Evolutionary conservation across 768 basidiomycete species (phyloP), one percentile per base, ranked within the genome.

Genomic region (Chiua virens): DNA sequence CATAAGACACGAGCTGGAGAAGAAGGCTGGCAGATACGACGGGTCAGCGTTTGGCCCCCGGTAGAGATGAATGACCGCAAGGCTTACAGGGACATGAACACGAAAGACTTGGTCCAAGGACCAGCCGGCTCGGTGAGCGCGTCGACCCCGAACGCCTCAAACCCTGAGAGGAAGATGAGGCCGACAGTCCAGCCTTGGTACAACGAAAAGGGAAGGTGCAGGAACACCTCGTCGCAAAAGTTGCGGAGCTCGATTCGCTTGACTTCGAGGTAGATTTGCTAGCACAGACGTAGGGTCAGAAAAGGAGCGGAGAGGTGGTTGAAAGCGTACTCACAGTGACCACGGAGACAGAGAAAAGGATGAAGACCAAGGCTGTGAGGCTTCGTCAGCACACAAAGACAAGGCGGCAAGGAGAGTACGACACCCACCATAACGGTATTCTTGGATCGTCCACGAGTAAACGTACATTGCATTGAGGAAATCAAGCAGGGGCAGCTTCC

Each of bases 131-230:
- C 71, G 38, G 68, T 74, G 53, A 73, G 65, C 4, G 81, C 80
- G 59, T 85, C 72, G 45, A 75, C 73, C 36, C 86, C 86, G 55
- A 85, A 85, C 2, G 82, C 80, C 52, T 81, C 79, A 55, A 85
- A 84, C 2, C 67, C 81, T 27, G 80, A 75, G 51, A 82, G 67
- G 58, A 83, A 61, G 57, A 83, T 67, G 57, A 79, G 74, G 36
- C 75, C 67, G 55, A 79, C 77, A 13, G 74, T 73, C 79, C 80
- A 81, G 45, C 83, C 84, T 58, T 86, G 84, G 66, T 79, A 87
- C 42, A 87, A 71, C 13, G 80, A 84, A 73, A 89, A 88, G 5
- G 87, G 86, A 11, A 86, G 77, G 62, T 87, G 85, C n/a, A 88
- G 70, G 45, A 86, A 85, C 53, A 84, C 61, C 57, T 86, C 84